phyloP scores from a whole-genome alignment of 805 yeast species.

The Metschnikowia drakensbergensis region DNA sequence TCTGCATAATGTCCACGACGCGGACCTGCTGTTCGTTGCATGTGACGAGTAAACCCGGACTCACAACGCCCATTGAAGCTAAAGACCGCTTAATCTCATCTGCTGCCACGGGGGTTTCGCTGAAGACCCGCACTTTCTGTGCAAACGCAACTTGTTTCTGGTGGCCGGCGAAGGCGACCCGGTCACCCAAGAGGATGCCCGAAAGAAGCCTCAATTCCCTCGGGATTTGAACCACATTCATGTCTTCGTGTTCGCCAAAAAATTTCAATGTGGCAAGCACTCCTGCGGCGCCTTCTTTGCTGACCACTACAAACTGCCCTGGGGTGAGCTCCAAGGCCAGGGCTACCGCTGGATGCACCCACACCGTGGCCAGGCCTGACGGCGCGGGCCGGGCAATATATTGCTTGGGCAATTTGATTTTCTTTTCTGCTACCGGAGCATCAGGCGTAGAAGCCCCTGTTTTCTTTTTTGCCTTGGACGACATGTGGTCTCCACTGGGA shows the following conservation, averaged over 20 bases:
- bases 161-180: constrained; percentile 44
- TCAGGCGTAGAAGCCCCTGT: constrained; percentile 13
- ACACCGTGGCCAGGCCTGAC: constrained; percentile 27
- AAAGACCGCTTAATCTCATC: constrained; percentile 21
- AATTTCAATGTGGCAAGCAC: constrained; percentile 40
- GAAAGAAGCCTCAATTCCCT: constrained; percentile 27
- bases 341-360: constrained; percentile 43
- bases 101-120: not conserved
- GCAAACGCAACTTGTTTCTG: constrained; percentile 43
- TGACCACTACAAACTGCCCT: constrained; percentile 45
- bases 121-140: constrained; percentile 7
- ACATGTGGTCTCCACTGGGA: constrained; percentile 7
- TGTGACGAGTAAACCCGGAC: constrained; percentile 49
- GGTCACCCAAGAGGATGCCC: constrained; percentile 47
- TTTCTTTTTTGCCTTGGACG: constrained; percentile 25
- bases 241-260: constrained; percentile 32
- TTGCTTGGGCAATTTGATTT: constrained; percentile 37
- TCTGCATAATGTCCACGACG: constrained; percentile 27
- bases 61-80: constrained; percentile 55
- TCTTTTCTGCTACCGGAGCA: constrained; percentile 21
- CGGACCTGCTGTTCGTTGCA: constrained; percentile 17
- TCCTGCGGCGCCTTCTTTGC: constrained; percentile 42
- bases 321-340: constrained; percentile 43
- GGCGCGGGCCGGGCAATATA: constrained; percentile 38
- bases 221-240: constrained; percentile 28